Percentiles rank a stretch among this genome's conserved stretches.
These are phyloP conservation scores for Peniophora sp. DNA, from an alignment of 1,284 basidiomycete species.

Conservation along the genomic window DNA sequence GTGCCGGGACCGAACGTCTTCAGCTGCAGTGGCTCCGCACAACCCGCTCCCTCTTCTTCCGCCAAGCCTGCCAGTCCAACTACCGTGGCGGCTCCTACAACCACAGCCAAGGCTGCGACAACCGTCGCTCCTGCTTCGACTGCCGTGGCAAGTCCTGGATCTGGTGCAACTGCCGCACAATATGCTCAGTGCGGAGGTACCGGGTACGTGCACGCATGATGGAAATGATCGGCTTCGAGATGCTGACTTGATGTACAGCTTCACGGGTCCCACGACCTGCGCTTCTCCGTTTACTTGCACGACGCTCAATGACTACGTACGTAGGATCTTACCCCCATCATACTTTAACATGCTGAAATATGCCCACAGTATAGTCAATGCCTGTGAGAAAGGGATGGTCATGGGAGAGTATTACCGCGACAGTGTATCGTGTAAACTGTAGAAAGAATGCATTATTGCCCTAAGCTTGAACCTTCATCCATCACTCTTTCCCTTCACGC, in stretches of 20 bases:
- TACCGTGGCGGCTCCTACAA: not conserved
- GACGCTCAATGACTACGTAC: slow-evolving; percentile 15
- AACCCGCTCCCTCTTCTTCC: not conserved
- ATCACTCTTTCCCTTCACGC: too few relatives aligned
- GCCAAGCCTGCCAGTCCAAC: not conserved
- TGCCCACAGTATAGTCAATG: slow-evolving; percentile 8
- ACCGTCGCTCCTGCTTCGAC: not conserved
- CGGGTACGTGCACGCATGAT: not conserved
- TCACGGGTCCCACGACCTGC: slow-evolving; percentile 24
- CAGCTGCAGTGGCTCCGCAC: not conserved
- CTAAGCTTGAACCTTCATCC: too few relatives aligned
- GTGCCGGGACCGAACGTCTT: slow-evolving; percentile 12
- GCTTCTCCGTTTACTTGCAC: slow-evolving; percentile 24
- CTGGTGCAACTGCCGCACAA: not conserved
- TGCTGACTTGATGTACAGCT: slow-evolving; percentile 12
- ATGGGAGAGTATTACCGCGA: too few relatives aligned
- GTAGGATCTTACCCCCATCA: slow-evolving; percentile 18
- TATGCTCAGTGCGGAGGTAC: not conserved
- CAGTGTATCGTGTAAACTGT: too few relatives aligned
- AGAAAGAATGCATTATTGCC: too few relatives aligned
- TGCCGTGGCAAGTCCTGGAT: not conserved
- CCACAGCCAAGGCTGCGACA: not conserved
- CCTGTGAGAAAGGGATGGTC: slow-evolving; percentile 1
- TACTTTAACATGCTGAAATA: not conserved
- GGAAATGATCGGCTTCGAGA: not conserved